Base-by-base conservation (phyloP, 257 asterid species). In the Nicotiana noctiflora region DNA sequence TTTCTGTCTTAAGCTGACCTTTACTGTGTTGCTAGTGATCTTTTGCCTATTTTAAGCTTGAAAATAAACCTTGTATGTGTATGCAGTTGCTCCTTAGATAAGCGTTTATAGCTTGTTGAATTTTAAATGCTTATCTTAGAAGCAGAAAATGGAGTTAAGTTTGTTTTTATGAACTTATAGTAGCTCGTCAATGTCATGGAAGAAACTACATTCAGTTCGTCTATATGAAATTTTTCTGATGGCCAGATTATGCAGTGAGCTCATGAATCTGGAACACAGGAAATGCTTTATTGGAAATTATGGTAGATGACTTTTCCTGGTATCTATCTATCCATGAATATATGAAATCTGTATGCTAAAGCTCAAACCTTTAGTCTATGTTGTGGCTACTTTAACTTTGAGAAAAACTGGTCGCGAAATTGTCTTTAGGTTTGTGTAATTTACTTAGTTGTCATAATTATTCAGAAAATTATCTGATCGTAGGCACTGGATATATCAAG, bases 401-500 rank as follows among this genome's bases (percentile, higher is more conserved):
- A 23, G 60, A 72, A 72, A 2, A 46, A 21, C 19, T 72, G 59
- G 37, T 12, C 59, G 17, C 11, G 59, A 70, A 70, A 19, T 70
- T 44, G 31, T 70, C 9, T 8, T 72, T 14, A 25, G 27, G 81
- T 72, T 72, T 34, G 60, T 46, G 21, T 18, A 57, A 40, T 15
- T 72, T 19, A 25, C 2, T 56, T 44, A 17, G 76, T 53, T 67
- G 65, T 51, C 27, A 29, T 53, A 70, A 18, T 77, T 79, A n/a
- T 49, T 29, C 25, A 25, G 55, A 37, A 44, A 82, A 55, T 81
- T 79, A 40, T 66, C n/a, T 87, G 61, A 40, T 37, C 31, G 72
- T 85, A 92, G 97, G 90, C 88, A n/a, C 82, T 92, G 77, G 94
- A 91, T 82, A 57, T 91, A 82, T 92, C 97, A 18, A 90, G 94